These are phyloP conservation scores for Diutina neorugosa DNA, from an alignment of 1,139 yeast genomes.

Conservation along the genomic window DNA sequence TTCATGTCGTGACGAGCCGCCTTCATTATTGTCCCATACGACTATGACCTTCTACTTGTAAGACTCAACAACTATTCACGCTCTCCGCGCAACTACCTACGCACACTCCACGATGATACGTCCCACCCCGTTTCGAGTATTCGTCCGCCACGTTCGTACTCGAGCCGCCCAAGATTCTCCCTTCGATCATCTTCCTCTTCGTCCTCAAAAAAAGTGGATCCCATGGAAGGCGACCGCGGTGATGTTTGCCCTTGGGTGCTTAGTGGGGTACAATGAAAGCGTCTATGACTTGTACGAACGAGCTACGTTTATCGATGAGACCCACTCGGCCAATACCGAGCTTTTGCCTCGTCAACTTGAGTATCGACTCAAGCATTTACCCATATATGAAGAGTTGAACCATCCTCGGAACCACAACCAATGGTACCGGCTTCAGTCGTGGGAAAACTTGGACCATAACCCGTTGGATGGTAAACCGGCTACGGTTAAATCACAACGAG, in stretches of 20 bases:
- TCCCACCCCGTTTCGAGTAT: background rate
- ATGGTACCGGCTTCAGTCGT: slow-evolving; percentile 39
- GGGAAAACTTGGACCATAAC: slow-evolving; percentile 46
- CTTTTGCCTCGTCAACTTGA: slow-evolving; percentile 18
- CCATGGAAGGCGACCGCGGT: slow-evolving; percentile 1
- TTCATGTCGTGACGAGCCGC: too few species aligned
- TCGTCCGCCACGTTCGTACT: background rate
- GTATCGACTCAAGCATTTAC: slow-evolving; percentile 35
- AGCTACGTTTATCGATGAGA: background rate
- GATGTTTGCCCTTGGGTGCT: background rate
- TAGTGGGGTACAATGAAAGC: background rate
- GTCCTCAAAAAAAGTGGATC: background rate
- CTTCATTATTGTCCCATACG: too few species aligned
- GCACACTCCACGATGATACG: background rate
- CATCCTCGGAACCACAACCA: slow-evolving; percentile 26
- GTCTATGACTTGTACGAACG: background rate
- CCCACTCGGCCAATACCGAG: background rate
- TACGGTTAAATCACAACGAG: slow-evolving; percentile 17
- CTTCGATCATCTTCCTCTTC: background rate
- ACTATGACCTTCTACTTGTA: too few species aligned
- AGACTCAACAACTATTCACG: background rate
- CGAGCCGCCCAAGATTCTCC: background rate
- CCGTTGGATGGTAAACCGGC: slow-evolving; percentile 18
- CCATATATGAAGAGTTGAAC: slow-evolving; percentile 36
- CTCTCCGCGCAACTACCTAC: background rate